Evolutionary conservation across 306 rosid genomes (phyloP), one percentile per base, ranked within the genome.

Genomic region (Cicer bijugum): DNA sequence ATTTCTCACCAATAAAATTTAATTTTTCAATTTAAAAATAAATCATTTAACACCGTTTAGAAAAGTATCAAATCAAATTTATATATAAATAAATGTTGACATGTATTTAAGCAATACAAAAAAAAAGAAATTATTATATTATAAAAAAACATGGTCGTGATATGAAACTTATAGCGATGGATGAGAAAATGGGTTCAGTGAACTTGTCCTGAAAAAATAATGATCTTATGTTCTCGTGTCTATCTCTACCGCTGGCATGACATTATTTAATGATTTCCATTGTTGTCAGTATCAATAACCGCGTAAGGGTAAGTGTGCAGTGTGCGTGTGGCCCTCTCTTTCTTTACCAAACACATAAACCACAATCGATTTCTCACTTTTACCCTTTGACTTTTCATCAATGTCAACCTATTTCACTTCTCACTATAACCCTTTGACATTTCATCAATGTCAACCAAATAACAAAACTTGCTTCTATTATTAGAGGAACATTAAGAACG

Each of bases 381-480:
- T 42, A 59, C 75, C 78, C 82, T 80, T 80, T 80, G 84, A 84
- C 87, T 76, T 67, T 61, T 28, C 0, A 11, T 1, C 2, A 71
- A 72, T 58, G 87, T 84, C 87, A 84, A 84, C 84, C 80, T 9
- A 19, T 28, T 28, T 28, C 4, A 51, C 0, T 12, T 12, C 38
- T 56, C 40, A 58, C 47, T 14, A 40, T 51, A 33, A 59, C 75
- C 78, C 82, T 80, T 80, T 80, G 84, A 84, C 87, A 80, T 67
- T 61, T 39, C 0, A 11, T 1, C 33, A 71, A 72, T 58, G 87
- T 84, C 87, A 84, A 84, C 87, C 80, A 9, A 19, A 67, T 38
- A 71, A 28, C 56, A 53, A 55, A 74, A 20, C 52, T 8, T 2
- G n/a, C 8, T 44, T 39, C 28, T 39, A 65, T 11, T 17, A 65